Evolutionary conservation across 2,329 filamentous ascomycete genomes (phyloP).

Genomic region (Periconia digitata): DNA sequence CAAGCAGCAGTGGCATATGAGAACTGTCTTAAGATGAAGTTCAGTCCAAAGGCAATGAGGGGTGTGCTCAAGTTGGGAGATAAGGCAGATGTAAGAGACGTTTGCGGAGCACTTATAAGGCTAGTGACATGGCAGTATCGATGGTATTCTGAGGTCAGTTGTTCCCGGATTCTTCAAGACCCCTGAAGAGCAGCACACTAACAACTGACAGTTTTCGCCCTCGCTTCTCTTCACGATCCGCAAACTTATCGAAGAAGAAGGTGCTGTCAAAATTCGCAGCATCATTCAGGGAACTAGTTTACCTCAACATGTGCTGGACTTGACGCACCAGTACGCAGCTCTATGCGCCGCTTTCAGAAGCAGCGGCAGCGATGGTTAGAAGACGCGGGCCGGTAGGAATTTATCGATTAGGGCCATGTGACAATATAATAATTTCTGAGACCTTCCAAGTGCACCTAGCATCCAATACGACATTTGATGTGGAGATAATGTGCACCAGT

Average conservation of each 20-base stretch:
- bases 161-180: not conserved
- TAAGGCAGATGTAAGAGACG: constrained; percentile 73
- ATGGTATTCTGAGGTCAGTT: constrained; percentile 87
- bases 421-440: not conserved
- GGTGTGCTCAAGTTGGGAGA: constrained; percentile 83
- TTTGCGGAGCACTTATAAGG: constrained; percentile 81
- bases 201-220: constrained; percentile 74
- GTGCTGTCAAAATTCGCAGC: constrained; percentile 93
- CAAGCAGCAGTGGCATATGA: constrained; percentile 94
- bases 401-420: not conserved
- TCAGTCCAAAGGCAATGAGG: constrained; percentile 88
- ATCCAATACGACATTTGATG: no score
- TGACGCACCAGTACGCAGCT: constrained; percentile 95
- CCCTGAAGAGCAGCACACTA: not conserved
- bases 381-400: not conserved
- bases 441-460: not conserved
- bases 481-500: no score
- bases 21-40: constrained; percentile 81
- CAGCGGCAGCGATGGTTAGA: constrained; percentile 69
- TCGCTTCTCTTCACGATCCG: constrained; percentile 85
- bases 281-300: constrained; percentile 96
- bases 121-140: constrained; percentile 97
- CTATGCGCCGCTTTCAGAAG: constrained; percentile 94
- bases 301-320: constrained; percentile 86
- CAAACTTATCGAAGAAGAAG: constrained; percentile 94